Conservation (phyloP, 2,329 filamentous ascomycete genomes). For the Calonectria pseudoreteaudii region DNA sequence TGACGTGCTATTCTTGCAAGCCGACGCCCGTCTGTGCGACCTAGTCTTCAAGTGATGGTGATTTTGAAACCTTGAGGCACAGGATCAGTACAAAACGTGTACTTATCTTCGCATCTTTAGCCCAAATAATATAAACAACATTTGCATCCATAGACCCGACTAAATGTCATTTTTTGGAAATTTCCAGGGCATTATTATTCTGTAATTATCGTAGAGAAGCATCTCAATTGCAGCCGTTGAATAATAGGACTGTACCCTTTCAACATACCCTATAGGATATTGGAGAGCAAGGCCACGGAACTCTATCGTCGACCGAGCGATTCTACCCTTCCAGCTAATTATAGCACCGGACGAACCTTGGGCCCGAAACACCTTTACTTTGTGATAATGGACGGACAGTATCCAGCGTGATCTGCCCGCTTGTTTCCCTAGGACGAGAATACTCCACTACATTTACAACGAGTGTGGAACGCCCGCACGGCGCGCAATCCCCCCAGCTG, state of each 20-base stretch:
- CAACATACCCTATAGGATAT: neutral
- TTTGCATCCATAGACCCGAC: neutral
- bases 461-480: neutral
- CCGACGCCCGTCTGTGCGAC: neutral
- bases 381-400: too few species aligned
- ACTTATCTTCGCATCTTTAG: neutral
- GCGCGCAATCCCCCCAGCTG: neutral
- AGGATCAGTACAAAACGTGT: neutral
- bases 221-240: too few species aligned
- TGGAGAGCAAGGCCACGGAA: neutral
- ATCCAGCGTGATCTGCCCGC: too few species aligned
- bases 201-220: neutral
- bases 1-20: neutral
- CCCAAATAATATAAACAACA: neutral
- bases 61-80: neutral
- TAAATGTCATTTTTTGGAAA: neutral
- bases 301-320: neutral
- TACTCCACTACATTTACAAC: neutral
- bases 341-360: neutral
- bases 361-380: too few species aligned
- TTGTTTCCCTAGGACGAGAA: neutral
- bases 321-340: neutral
- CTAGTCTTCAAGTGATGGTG: neutral
- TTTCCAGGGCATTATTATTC: neutral
- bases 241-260: neutral